Conservation (phyloP, 108 stramenopile genomes). For the Nitzschia sp. region DNA sequence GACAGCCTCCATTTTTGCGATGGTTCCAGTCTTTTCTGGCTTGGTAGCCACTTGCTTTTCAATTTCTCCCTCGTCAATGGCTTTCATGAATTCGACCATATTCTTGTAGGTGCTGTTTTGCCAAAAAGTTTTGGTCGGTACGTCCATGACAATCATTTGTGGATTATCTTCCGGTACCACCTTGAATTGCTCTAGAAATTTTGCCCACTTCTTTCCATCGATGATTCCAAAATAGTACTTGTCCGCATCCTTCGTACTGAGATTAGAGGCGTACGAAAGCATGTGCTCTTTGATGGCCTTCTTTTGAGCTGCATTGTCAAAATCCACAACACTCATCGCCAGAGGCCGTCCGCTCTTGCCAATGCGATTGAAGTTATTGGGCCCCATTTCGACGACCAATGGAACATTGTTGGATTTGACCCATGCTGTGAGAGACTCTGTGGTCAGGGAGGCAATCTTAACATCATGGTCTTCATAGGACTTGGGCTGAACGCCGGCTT, state of each 20-base stretch:
- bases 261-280: constrained; percentile 47
- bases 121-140: constrained; percentile 61
- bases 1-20: constrained; percentile 19
- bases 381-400: constrained; percentile 56
- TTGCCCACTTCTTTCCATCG: constrained; percentile 74
- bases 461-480: constrained; percentile 35
- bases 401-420: constrained; percentile 60
- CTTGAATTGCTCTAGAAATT: constrained; percentile 72
- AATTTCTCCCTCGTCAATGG: constrained; percentile 31
- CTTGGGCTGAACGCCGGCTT: constrained; percentile 14
- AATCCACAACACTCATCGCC: constrained; percentile 69
- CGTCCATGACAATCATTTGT: constrained; percentile 71
- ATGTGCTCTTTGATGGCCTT: constrained; percentile 45
- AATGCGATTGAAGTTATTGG: constrained; percentile 72
- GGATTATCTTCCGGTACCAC: constrained; percentile 51
- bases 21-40: constrained; percentile 3
- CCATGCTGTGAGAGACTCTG: constrained; percentile 37
- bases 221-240: constrained; percentile 72
- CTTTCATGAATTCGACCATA: constrained; percentile 31
- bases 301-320: constrained; percentile 38
- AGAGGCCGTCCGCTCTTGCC: constrained; percentile 63
- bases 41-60: background rate
- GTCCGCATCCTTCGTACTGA: constrained; percentile 28
- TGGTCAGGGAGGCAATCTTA: constrained; percentile 14
- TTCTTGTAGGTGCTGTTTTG: constrained; percentile 52